Conservation (phyloP, 352 stramenopile species). For the Pythium sukuiense region DNA sequence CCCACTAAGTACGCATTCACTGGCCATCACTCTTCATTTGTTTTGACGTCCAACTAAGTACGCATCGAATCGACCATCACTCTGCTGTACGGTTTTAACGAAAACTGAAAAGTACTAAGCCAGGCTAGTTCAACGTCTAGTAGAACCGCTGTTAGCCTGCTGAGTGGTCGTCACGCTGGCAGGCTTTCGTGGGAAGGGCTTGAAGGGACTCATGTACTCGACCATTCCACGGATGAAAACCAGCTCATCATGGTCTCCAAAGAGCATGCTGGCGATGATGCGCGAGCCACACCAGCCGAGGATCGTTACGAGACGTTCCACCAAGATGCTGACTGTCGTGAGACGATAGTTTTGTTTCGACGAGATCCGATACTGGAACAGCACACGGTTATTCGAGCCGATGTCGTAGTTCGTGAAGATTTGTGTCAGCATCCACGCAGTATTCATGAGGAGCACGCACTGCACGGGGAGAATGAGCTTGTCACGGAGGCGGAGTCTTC, state of each 20-base stretch:
- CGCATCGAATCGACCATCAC: too few relatives aligned
- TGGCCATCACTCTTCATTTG: too few relatives aligned
- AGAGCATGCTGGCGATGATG: not conserved
- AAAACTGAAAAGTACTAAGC: too few relatives aligned
- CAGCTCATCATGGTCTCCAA: not conserved
- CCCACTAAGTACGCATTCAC: not conserved
- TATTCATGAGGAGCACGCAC: not conserved
- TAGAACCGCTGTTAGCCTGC: too few relatives aligned
- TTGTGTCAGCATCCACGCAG: not conserved
- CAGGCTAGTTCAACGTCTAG: not conserved
- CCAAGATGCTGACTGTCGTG: slow-evolving; percentile 2
- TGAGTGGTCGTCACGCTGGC: not conserved
- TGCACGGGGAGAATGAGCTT: not conserved
- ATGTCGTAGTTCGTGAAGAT: not conserved
- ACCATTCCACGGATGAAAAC: not conserved
- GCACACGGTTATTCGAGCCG: not conserved
- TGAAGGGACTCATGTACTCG: not conserved
- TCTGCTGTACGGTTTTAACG: too few relatives aligned
- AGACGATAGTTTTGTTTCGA: not conserved
- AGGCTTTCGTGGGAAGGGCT: not conserved
- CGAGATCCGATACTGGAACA: not conserved
- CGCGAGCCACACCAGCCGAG: slow-evolving; percentile 2
- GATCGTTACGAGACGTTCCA: slow-evolving; percentile 2
- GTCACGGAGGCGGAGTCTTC: not conserved
- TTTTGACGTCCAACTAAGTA: too few relatives aligned